phyloP scores from a whole-genome alignment of 2,329 filamentous ascomycete genomes.

The Zymoseptoria tritici region DNA sequence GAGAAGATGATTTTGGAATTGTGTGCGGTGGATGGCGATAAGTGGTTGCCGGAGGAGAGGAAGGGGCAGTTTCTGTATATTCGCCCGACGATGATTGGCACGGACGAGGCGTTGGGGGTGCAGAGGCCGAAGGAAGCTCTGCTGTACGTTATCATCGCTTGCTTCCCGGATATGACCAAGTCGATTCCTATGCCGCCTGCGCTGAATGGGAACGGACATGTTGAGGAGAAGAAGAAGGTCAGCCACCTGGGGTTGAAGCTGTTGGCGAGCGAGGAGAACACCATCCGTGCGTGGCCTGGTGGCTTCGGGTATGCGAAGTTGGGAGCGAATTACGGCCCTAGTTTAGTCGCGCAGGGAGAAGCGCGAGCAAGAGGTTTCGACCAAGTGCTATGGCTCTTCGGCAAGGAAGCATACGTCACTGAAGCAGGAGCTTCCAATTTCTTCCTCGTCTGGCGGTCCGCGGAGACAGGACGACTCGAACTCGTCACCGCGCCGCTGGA shows the following conservation, averaged over 20 bases:
- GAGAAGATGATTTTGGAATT: slow-evolving; percentile 67
- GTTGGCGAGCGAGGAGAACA: slow-evolving; percentile 71
- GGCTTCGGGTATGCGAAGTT: slow-evolving; percentile 90
- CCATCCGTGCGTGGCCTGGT: slow-evolving; percentile 85
- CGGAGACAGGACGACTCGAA: slow-evolving; percentile 49
- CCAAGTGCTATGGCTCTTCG: slow-evolving; percentile 93
- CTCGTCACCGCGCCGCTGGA: slow-evolving; percentile 78
- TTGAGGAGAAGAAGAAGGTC: slow-evolving; percentile 15
- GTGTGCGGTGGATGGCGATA: slow-evolving; percentile 63
- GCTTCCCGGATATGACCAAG: slow-evolving; percentile 39
- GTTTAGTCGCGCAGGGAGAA: slow-evolving; percentile 68
- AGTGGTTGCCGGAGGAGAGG: slow-evolving; percentile 67
- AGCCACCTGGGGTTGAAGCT: slow-evolving; percentile 50
- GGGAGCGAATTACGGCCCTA: slow-evolving; percentile 87
- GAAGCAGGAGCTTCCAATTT: slow-evolving; percentile 92
- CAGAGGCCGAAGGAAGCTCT: slow-evolving; percentile 74
- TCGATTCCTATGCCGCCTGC: slow-evolving; percentile 26
- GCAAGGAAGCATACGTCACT: slow-evolving; percentile 67
- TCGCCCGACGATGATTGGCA: slow-evolving; percentile 79
- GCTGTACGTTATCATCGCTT: slow-evolving; percentile 66
- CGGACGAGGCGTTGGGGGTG: slow-evolving; percentile 71
- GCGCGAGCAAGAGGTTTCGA: slow-evolving; percentile 68
- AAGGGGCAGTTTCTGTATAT: slow-evolving; percentile 66
- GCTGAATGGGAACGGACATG: slow-evolving; percentile 23
- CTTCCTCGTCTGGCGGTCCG: slow-evolving; percentile 70